phyloP scores from a whole-genome alignment of 345 rosid species.

The Gynandropsis gynandra region DNA sequence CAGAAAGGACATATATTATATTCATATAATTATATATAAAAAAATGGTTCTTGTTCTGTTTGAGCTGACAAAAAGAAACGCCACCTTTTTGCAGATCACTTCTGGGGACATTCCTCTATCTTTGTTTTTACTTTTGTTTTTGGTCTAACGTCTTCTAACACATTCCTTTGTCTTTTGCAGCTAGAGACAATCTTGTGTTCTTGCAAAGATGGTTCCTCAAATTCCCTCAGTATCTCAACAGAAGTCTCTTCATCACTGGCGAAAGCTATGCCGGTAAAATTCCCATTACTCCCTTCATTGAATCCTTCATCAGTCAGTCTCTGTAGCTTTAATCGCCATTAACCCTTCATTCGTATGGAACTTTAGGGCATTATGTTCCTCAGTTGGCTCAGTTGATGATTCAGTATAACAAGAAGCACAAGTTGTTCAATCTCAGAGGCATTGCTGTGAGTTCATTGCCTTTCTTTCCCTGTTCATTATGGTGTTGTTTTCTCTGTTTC shows the following conservation, averaged over 20 bases:
- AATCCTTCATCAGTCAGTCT: neutral
- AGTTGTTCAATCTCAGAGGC: slow-evolving; percentile 81
- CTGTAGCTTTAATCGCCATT: neutral
- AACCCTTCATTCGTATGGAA: neutral
- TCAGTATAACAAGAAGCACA: slow-evolving; percentile 62
- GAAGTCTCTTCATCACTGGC: slow-evolving; percentile 85
- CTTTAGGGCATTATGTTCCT: slow-evolving; percentile 84
- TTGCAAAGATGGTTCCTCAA: slow-evolving; percentile 79
- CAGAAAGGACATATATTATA: too few relatives aligned
- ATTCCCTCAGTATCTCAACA: slow-evolving; percentile 82
- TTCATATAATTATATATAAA: too few relatives aligned
- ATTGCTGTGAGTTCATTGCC: slow-evolving; percentile 58
- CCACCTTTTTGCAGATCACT: slow-evolving; percentile 26
- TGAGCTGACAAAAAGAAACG: slow-evolving; percentile 30
- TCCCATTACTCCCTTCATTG: slow-evolving; percentile 5
- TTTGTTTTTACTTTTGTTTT: slow-evolving; percentile 22
- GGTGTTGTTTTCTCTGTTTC: neutral
- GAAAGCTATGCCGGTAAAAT: slow-evolving; percentile 92
- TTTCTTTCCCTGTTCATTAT: neutral
- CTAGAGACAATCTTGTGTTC: slow-evolving; percentile 87
- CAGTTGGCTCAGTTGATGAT: slow-evolving; percentile 85
- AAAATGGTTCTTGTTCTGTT: neutral
- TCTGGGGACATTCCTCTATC: slow-evolving; percentile 29
- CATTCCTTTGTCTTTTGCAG: slow-evolving; percentile 35
- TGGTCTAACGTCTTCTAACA: slow-evolving; percentile 20